Conservation (phyloP, 768 basidiomycete species). For the Tricholoma bakamatsutake region DNA sequence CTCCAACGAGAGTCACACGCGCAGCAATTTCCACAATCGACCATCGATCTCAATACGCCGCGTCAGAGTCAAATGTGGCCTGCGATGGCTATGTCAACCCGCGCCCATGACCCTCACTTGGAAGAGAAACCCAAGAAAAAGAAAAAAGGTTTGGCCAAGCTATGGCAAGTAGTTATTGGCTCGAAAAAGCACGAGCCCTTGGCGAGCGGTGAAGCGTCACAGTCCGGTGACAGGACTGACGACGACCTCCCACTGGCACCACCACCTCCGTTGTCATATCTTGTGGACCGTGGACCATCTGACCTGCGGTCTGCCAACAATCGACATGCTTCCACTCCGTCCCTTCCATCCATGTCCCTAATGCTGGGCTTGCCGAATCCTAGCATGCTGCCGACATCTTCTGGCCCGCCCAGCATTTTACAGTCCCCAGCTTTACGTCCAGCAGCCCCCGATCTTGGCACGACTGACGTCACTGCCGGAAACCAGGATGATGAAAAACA, state of each 20-base stretch:
- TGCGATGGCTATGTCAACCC: conserved; percentile 20
- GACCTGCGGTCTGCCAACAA: conserved; percentile 32
- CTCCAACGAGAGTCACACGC: conserved; percentile 59
- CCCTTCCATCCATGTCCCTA: conserved; percentile 57
- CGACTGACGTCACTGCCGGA: conserved; percentile 36
- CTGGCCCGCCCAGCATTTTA: conserved; percentile 67
- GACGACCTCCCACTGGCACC: conserved; percentile 80
- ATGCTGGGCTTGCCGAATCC: conserved; percentile 34
- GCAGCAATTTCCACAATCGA: conserved; percentile 16
- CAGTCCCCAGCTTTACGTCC: conserved; percentile 73
- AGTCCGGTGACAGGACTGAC: conserved; percentile 41
- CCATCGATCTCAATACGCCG: conserved; percentile 33
- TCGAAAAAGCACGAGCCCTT: conserved; percentile 36
- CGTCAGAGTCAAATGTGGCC: conserved; percentile 54
- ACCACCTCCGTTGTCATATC: conserved; percentile 86
- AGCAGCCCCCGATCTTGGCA: conserved; percentile 52
- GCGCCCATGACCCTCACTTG: conserved; percentile 13
- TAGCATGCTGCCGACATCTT: conserved; percentile 36
- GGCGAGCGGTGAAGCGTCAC: conserved; percentile 27
- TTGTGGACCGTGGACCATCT: conserved; percentile 62
- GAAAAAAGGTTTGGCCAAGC: conserved; percentile 70
- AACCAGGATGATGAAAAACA: conserved; percentile 36
- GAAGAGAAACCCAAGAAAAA: conserved; percentile 67
- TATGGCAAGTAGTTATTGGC: conserved; percentile 76
- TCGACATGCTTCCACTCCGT: conserved; percentile 66